Evolutionary conservation across 2,329 filamentous ascomycete species (phyloP).

Genomic region (Cladosporium phlei): DNA sequence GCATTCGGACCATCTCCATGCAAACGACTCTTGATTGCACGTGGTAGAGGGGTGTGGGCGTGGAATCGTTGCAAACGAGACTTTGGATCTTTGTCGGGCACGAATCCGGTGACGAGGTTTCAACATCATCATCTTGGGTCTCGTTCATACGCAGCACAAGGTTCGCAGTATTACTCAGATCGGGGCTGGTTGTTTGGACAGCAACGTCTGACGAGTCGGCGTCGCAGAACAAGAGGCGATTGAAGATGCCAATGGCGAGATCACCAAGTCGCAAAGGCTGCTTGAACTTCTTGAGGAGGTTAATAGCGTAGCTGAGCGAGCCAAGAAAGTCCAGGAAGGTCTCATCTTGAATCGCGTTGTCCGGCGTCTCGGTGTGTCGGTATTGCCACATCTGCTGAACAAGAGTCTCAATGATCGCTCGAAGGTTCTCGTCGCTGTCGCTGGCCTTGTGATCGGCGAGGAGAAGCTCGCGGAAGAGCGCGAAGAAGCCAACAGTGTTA

Average conservation of each 20-base stretch:
- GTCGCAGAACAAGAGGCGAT: conserved; percentile 25
- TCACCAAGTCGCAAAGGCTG: conserved; percentile 24
- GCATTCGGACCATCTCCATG: conserved; percentile 20
- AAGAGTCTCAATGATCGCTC: conserved; percentile 20
- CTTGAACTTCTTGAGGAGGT: conserved; percentile 26
- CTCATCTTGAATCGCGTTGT: conserved; percentile 21
- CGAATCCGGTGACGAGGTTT: no score
- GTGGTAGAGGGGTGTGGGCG: conserved; percentile 17
- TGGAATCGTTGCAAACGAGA: neutral
- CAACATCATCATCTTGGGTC: no score
- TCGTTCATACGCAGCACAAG: neutral
- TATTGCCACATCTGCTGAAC: conserved; percentile 18
- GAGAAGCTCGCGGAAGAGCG: conserved; percentile 10
- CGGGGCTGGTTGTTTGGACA: no score
- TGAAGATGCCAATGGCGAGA: conserved; percentile 23
- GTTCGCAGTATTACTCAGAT: no score
- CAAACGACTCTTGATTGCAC: conserved; percentile 18
- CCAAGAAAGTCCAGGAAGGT: conserved; percentile 33
- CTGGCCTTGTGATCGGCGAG: neutral
- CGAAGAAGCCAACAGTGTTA: conserved; percentile 21
- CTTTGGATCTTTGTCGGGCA: no score
- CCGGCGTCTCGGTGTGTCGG: conserved; percentile 23
- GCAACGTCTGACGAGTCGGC: no score
- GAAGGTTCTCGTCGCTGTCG: conserved; percentile 20
- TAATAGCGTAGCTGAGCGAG: conserved; percentile 34